phyloP scores from a whole-genome alignment of 257 asterid species.

The Nemophila menziesii region DNA sequence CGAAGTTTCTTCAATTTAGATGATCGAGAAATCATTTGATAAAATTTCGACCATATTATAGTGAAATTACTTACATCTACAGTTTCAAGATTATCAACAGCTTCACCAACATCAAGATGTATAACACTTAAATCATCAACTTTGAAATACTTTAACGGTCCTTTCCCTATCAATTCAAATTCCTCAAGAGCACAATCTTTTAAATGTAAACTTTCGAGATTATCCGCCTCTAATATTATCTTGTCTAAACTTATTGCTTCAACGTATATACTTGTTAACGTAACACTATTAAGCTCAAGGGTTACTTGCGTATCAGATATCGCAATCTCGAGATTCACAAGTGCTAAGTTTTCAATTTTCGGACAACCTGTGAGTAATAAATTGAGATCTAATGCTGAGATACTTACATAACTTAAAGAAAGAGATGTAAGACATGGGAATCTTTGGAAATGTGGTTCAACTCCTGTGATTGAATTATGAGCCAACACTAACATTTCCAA shows the following conservation, averaged over 20 bases:
- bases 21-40: constrained; percentile 76
- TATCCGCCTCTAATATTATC: constrained; percentile 70
- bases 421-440: constrained; percentile 58
- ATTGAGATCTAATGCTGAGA: constrained; percentile 71
- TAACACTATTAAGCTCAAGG: constrained; percentile 62
- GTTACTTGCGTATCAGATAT: constrained; percentile 79
- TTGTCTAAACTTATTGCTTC: constrained; percentile 88
- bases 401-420: constrained; percentile 60
- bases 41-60: constrained; percentile 85
- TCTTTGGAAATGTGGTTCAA: constrained; percentile 73
- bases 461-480: constrained; percentile 68
- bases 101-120: constrained; percentile 84
- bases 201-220: constrained; percentile 67
- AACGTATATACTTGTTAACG: constrained; percentile 65
- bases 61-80: constrained; percentile 92
- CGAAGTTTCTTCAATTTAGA: constrained; percentile 57
- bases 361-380: constrained; percentile 74
- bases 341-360: constrained; percentile 40
- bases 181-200: constrained; percentile 81
- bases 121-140: constrained; percentile 89
- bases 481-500: constrained; percentile 71
- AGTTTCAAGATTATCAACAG: constrained; percentile 65
- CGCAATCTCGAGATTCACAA: constrained; percentile 61
- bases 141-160: constrained; percentile 50
- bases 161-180: constrained; percentile 78